phyloP scores from a whole-genome alignment of 176 grass and related monocot species.

The Thinopyrum elongatum region DNA sequence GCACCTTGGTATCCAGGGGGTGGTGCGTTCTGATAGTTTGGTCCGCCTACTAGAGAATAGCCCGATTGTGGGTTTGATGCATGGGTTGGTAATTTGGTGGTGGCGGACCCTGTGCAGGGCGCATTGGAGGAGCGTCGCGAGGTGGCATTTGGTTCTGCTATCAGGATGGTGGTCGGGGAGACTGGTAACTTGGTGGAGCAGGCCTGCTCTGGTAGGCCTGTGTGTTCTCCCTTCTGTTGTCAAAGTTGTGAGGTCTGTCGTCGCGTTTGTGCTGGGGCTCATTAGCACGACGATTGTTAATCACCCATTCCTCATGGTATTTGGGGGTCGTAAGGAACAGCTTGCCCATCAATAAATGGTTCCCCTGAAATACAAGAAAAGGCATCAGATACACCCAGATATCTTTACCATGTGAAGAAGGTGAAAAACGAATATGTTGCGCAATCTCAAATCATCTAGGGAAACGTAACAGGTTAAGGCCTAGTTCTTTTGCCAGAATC shows the following conservation, averaged over 20 bases:
- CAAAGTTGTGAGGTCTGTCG: conserved; percentile 75
- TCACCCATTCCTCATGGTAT: conserved; percentile 88
- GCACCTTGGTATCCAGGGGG: background rate
- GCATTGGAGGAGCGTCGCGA: conserved; percentile 31
- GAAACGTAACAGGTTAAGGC: background rate
- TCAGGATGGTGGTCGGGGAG: conserved; percentile 30
- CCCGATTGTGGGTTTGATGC: conserved; percentile 21
- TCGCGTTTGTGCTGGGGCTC: conserved; percentile 45
- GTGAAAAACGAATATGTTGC: background rate
- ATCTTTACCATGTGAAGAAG: background rate
- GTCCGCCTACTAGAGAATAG: conserved; percentile 26
- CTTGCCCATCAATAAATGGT: conserved; percentile 82
- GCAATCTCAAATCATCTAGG: background rate
- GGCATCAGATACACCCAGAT: background rate
- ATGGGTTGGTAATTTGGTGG: conserved; percentile 38
- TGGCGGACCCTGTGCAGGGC: conserved; percentile 28
- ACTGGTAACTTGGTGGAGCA: conserved; percentile 34
- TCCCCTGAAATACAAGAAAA: conserved; percentile 57
- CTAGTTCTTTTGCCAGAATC: no score
- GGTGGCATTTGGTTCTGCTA: conserved; percentile 25
- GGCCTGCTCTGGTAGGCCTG: conserved; percentile 36
- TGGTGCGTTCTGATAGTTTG: conserved; percentile 31
- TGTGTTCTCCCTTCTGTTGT: conserved; percentile 33
- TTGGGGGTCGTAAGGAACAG: conserved; percentile 82
- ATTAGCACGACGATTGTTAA: conserved; percentile 58